Evolutionary conservation across 1,284 basidiomycete genomes (phyloP), one percentile per base, ranked within the genome.

Genomic region (Calocybe gambosa): DNA sequence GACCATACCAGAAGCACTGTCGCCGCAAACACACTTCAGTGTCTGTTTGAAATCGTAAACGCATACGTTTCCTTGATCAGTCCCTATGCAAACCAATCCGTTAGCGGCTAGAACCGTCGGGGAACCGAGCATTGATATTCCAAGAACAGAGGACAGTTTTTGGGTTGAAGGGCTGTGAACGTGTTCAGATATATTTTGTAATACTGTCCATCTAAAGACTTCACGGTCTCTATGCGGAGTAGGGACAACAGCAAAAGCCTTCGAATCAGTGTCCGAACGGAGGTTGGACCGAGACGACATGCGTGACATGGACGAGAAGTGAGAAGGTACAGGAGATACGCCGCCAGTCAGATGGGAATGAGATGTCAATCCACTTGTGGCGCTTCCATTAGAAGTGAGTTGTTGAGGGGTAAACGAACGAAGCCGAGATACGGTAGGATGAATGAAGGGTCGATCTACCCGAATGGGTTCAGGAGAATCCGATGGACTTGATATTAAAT

Each of bases 21-120:
- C 79, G 6, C 89, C 89, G 56, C 90, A 89, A 1, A 93, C 68
- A 56, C 83, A 84, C 54, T 82, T 83, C 47, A 95, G 61, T 1
- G 85, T 83, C 62, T 98, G 94, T 53, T 84, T 84, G 63, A 96
- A 97, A 61, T 93, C 90, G 63, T 93, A 95, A 0, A 97, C 87
- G 39, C 85, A 74, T 26, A 88, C 76, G 58, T 76, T 81, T 4
- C 94, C 96, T 18, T 71, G 68, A 38, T 85, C 80, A 0, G 88
- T 93, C 3, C 96, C 96, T 3, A 98, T 73, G 50, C 92, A 97
- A 28, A 99, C 80, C 50, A 96, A 69, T 0, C 93, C 94, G 55
- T 90, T 90, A 8, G 89, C 87, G 7, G 88, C 83, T 46, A 98
- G 66, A 9, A 89, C 88, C 0, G 85, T 91, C 0, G 94, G 92